Conservation (phyloP, 768 basidiomycete genomes). For the Phylloporus sp. region DNA sequence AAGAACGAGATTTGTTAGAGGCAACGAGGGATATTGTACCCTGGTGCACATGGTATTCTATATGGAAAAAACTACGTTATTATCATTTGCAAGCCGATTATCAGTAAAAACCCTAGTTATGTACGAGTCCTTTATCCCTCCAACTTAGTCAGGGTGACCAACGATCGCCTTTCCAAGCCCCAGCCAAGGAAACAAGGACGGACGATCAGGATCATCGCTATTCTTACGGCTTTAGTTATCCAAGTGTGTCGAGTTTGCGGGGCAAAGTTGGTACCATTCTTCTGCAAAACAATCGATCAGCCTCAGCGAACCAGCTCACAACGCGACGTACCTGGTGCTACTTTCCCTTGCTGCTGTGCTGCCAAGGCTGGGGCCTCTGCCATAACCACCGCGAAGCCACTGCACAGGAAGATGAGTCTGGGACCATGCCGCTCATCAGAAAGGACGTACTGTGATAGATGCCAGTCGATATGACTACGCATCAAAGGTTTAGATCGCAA, state of each 20-base stretch:
- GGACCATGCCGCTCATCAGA: background rate
- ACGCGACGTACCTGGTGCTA: conserved; percentile 18
- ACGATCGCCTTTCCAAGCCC: background rate
- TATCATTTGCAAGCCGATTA: background rate
- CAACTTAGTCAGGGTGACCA: background rate
- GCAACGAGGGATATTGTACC: too few relatives aligned
- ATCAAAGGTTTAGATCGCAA: background rate
- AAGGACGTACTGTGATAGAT: conserved; percentile 21
- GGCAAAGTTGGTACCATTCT: conserved; percentile 23
- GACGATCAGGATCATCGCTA: too few relatives aligned
- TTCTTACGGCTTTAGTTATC: background rate
- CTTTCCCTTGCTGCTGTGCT: conserved; percentile 5
- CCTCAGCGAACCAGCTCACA: background rate
- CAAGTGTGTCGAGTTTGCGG: background rate
- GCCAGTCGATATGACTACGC: conserved; percentile 31
- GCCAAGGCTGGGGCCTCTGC: conserved; percentile 17
- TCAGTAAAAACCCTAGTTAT: background rate
- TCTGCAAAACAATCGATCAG: conserved; percentile 4
- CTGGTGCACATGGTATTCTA: too few relatives aligned
- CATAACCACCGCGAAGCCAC: conserved; percentile 30
- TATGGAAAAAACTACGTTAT: background rate
- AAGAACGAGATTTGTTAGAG: too few relatives aligned
- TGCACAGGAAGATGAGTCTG: background rate
- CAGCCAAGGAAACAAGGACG: too few relatives aligned
- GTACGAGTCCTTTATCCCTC: background rate